These are phyloP conservation scores for Diaporthe batatas DNA, from an alignment of 2,329 filamentous ascomycete species.

Conservation along the genomic window DNA sequence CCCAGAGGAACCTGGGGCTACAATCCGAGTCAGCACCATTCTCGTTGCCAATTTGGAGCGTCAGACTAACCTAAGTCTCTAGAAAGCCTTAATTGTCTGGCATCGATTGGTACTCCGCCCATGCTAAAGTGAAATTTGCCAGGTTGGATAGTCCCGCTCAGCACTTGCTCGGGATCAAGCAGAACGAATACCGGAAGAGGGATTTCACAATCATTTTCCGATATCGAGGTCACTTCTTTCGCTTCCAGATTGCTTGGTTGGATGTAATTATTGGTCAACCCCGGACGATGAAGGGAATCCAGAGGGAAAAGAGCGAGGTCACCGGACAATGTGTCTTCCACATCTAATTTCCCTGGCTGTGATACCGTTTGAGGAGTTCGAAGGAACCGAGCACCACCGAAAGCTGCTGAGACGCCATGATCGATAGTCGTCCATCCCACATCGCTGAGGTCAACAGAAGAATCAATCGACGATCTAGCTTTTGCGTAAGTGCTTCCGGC, in stretches of 20 bases:
- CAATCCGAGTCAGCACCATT: not conserved
- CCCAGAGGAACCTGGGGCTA: not conserved
- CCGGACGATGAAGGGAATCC: not conserved
- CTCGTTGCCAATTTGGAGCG: no score
- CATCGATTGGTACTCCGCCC: not conserved
- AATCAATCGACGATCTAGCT: no score
- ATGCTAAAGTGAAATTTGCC: not conserved
- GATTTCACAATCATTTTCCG: not conserved
- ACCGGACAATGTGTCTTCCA: not conserved
- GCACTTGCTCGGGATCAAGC: not conserved
- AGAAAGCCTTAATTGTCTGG: not conserved
- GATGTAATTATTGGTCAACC: not conserved
- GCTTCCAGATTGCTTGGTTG: no score
- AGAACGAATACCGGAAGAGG: not conserved
- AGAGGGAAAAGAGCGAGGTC: not conserved
- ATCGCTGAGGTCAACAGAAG: not conserved
- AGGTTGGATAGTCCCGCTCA: not conserved
- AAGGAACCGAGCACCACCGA: not conserved
- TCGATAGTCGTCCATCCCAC: not conserved
- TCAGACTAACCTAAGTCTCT: not conserved
- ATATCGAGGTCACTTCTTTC: not conserved
- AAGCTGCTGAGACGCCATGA: not conserved
- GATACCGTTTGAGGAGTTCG: not conserved
- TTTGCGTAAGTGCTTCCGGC: not conserved
- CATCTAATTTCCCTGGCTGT: not conserved